Evolutionary conservation across 2,329 filamentous ascomycete species (phyloP).

Genomic region (Xylariaceae sp.): DNA sequence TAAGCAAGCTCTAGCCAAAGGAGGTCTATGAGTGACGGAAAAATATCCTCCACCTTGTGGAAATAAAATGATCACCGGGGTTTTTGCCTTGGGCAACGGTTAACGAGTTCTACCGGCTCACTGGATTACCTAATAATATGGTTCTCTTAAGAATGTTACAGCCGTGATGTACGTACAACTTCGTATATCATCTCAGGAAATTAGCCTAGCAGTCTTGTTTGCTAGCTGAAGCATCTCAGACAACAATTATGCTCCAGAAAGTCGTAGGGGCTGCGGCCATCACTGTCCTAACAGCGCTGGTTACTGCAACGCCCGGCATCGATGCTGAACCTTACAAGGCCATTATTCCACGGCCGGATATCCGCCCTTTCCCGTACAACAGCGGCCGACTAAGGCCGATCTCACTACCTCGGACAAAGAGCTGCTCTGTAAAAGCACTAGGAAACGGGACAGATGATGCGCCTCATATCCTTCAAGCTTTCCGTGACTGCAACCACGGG

Average conservation of each 20-base stretch:
- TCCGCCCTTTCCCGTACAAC: constrained; percentile 27
- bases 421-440: constrained; percentile 22
- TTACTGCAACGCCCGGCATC: constrained; percentile 3
- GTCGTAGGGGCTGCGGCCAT: constrained; percentile 3
- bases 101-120: neutral
- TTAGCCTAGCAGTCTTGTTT: neutral
- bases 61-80: neutral
- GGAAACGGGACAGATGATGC: constrained; percentile 32
- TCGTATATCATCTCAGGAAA: neutral
- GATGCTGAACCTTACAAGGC: neutral
- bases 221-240: neutral
- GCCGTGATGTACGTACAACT: neutral
- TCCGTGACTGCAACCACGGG: constrained; percentile 66
- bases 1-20: neutral
- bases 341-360: constrained; percentile 22
- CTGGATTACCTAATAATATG: neutral
- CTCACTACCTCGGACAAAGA: constrained; percentile 17
- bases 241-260: constrained; percentile 16
- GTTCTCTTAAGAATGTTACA: constrained; percentile 1
- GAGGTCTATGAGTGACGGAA: constrained; percentile 28
- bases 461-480: constrained; percentile 55
- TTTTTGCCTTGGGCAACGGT: neutral
- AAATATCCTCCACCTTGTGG: constrained; percentile 18
- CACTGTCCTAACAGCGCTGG: constrained; percentile 10
- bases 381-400: constrained; percentile 22